Base-by-base conservation (phyloP, 805 yeast genomes). In the Saccharomycopsis guyanensis region DNA sequence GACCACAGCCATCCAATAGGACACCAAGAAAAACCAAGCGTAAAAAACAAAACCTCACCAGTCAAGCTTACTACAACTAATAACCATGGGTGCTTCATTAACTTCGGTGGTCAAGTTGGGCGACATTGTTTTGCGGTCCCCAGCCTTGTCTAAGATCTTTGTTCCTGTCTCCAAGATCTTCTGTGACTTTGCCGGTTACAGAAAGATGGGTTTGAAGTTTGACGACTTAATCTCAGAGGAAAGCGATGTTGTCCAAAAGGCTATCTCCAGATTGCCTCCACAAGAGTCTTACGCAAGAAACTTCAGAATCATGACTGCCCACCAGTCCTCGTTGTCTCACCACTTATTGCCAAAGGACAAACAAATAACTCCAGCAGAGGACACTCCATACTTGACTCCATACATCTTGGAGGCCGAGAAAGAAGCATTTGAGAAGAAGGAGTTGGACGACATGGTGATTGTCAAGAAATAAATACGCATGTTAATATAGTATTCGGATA, bases 331-430 rank as follows among this genome's bases (percentile, higher is more conserved):
- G 41, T 72, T 89, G 56, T 73, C 89, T 47, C 95, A 87, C 66
- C 88, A 85, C 60, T 68, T 93, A 52, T 75, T 93, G 59, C 95
- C 97, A 59, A 73, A 77, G 53, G 75, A 75, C 60, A 82, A 91
- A 69, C 83, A 82, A 59, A 71, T 86, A 53, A 77, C 80, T 65
- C 77, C 87, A 25, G 86, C 80, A 61, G 91, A 91, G 53, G 95
- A 86, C 66, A 67, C 68, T 48, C 84, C 84, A 57, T 89, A 88
- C 71, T 74, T 93, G 62, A 68, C 85, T 50, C 97, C 96, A 57
- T 85, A 84, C 72, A 71, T 93, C 53, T 76, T 89, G 61, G 97
- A 93, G 73, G 94, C 91, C 52, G 97, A 93, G 73, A 86, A 86
- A 59, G 97, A 86, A 68, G 82, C 80, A 42, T 72, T 75, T 54